Evolutionary conservation across 805 yeast species (phyloP).

Genomic region (Candida khao-thaluensis): DNA sequence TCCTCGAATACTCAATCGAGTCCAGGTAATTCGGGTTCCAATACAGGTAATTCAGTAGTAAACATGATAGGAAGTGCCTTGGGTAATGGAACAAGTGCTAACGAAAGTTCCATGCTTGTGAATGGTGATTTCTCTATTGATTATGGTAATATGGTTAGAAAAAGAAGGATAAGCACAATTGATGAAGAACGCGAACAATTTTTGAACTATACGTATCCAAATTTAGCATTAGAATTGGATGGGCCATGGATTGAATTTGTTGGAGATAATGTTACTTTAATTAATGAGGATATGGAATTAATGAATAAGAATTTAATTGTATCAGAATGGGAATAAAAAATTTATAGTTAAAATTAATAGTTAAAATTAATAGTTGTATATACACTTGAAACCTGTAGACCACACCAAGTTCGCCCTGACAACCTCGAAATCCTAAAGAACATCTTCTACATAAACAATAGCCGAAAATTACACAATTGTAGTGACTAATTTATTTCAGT

Average conservation of each 20-base stretch:
- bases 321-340: constrained; percentile 41
- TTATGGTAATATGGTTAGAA: constrained; percentile 12
- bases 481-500: too few relatives aligned
- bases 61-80: neutral
- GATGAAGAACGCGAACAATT: constrained; percentile 57
- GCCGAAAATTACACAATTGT: too few relatives aligned
- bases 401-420: too few relatives aligned
- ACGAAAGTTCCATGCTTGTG: constrained; percentile 24
- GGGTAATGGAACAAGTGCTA: neutral
- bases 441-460: too few relatives aligned
- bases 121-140: constrained; percentile 18
- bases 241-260: constrained; percentile 61
- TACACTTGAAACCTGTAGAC: too few relatives aligned
- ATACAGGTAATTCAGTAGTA: neutral
- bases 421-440: too few relatives aligned
- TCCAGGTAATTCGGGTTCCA: neutral
- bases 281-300: constrained; percentile 16
- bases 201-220: constrained; percentile 51
- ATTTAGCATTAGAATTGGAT: constrained; percentile 44
- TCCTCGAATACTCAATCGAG: neutral
- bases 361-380: too few relatives aligned
- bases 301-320: constrained; percentile 27
- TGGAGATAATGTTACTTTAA: constrained; percentile 41
- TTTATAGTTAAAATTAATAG: too few relatives aligned
- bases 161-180: constrained; percentile 48